Evolutionary conservation across 2,329 filamentous ascomycete genomes (phyloP).

Genomic region (Knoxdaviesia proteae): DNA sequence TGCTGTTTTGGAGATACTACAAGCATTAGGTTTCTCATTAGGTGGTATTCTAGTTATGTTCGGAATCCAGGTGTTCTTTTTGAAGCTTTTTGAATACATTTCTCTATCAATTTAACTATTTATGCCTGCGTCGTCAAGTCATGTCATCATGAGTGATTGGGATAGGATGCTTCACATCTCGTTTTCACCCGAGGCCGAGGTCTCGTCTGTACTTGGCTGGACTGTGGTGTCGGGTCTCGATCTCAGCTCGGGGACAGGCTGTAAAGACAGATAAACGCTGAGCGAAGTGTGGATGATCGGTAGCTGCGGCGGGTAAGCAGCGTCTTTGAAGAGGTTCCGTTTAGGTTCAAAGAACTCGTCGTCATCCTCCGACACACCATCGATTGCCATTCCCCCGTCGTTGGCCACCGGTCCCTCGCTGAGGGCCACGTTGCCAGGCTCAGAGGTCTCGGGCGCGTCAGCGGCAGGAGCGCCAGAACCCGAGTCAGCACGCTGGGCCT

Average conservation of each 20-base stretch:
- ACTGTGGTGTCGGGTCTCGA: slow-evolving; percentile 22
- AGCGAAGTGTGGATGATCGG: slow-evolving; percentile 29
- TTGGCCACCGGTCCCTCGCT: background rate
- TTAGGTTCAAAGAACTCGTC: slow-evolving; percentile 34
- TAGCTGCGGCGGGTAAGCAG: slow-evolving; percentile 23
- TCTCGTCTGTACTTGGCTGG: slow-evolving; percentile 20
- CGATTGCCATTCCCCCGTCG: slow-evolving; percentile 4
- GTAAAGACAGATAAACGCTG: slow-evolving; percentile 36
- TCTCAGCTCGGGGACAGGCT: slow-evolving; percentile 33
- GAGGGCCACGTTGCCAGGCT: too few relatives aligned
- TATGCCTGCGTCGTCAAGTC: too few relatives aligned
- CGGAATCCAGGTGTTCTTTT: too few relatives aligned
- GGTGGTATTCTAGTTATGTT: too few relatives aligned
- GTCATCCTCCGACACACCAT: slow-evolving; percentile 7
- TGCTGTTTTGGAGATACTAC: too few relatives aligned
- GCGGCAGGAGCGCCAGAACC: too few relatives aligned
- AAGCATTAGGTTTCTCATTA: too few relatives aligned
- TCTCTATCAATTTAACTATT: too few relatives aligned
- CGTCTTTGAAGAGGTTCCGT: slow-evolving; percentile 33
- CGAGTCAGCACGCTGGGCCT: background rate
- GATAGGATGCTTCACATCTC: too few relatives aligned
- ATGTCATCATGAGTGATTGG: too few relatives aligned
- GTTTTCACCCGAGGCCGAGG: background rate
- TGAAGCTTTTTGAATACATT: too few relatives aligned
- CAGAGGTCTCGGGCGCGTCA: too few relatives aligned